A percentile compares a stretch with the other conserved stretches of the same genome.
These are phyloP conservation scores for Ceratocystis destructans DNA, from an alignment of 2,329 filamentous ascomycete species.

Conservation along the genomic window DNA sequence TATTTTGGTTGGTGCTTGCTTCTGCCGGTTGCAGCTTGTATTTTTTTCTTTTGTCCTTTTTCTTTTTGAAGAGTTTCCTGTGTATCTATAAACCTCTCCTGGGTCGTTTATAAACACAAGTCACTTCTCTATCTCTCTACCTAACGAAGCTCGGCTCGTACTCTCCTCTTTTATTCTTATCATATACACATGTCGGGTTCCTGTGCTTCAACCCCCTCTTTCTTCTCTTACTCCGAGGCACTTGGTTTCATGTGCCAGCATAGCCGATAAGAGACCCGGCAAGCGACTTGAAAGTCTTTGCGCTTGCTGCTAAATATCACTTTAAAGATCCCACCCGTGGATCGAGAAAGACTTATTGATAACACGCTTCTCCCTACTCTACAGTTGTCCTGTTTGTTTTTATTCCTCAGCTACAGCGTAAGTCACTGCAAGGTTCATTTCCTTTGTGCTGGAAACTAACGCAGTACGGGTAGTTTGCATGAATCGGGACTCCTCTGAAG, in stretches of 20 bases:
- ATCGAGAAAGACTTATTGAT: conserved; percentile 41
- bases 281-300: conserved; percentile 54
- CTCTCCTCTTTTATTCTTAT: neutral
- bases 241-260: conserved; percentile 33
- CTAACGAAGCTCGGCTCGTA: neutral
- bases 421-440: neutral
- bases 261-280: conserved; percentile 33
- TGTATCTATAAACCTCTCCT: neutral
- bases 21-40: neutral
- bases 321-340: conserved; percentile 23
- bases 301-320: conserved; percentile 38
- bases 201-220: conserved; percentile 18
- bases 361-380: neutral
- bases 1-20: neutral
- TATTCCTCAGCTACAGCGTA: neutral
- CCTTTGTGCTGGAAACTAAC: neutral
- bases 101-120: neutral
- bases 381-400: neutral
- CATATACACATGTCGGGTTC: conserved; percentile 19
- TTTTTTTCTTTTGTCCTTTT: neutral
- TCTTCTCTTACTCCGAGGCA: conserved; percentile 24
- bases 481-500: neutral
- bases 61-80: neutral
- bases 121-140: neutral
- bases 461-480: neutral